Conservation (phyloP, 371 early-diverging fungal species). For the Synchytrium microbalum region DNA sequence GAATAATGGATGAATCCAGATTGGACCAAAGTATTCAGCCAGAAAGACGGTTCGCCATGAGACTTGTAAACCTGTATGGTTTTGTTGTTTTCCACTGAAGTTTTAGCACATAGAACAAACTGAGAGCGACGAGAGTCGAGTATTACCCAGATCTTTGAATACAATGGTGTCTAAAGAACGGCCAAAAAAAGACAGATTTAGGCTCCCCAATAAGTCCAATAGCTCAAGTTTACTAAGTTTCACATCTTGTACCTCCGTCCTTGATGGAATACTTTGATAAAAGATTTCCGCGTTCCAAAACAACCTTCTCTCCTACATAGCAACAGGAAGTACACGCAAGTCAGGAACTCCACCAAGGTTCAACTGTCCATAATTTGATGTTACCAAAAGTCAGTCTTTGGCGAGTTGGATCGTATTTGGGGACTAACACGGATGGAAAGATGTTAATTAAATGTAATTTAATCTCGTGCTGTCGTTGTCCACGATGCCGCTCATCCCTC, state of each 20-base stretch:
- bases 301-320: conserved; percentile 13
- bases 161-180: conserved; percentile 43
- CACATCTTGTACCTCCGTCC: conserved; percentile 52
- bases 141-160: conserved; percentile 74
- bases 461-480: too few species aligned
- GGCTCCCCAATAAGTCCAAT: background rate
- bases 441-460: too few species aligned
- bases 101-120: background rate
- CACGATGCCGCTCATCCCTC: too few species aligned
- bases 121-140: background rate
- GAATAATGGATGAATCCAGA: conserved; percentile 78
- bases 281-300: conserved; percentile 49
- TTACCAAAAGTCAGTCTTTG: conserved; percentile 27
- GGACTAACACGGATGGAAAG: conserved; percentile 10
- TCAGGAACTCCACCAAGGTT: too few species aligned
- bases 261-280: conserved; percentile 50
- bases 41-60: conserved; percentile 91
- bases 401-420: conserved; percentile 19
- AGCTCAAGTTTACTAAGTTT: too few species aligned
- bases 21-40: conserved; percentile 88
- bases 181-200: background rate
- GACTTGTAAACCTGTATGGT: conserved; percentile 72
- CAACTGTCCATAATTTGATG: background rate
- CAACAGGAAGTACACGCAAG: background rate
- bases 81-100: conserved; percentile 4